phyloP scores from a whole-genome alignment of 768 basidiomycete species.

The Hygrophoropsis aurantiaca region DNA sequence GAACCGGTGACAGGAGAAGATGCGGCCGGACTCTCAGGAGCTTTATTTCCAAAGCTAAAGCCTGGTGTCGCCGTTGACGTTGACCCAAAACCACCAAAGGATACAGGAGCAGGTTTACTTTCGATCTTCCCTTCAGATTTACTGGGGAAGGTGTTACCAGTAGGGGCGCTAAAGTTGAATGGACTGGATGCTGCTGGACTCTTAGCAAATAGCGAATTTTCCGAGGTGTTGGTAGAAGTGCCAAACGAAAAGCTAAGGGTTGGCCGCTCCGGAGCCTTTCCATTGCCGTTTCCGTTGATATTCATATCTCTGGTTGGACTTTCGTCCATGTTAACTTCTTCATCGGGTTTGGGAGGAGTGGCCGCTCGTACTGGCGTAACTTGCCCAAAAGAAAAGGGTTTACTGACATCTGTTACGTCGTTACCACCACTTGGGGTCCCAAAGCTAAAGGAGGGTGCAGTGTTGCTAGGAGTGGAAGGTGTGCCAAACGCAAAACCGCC shows the following conservation, averaged over 20 bases:
- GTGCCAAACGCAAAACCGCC: conserved; percentile 45
- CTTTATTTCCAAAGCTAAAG: conserved; percentile 50
- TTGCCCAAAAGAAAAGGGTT: conserved; percentile 56
- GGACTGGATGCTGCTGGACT: conserved; percentile 29
- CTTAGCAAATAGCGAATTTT: conserved; percentile 35
- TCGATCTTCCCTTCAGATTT: conserved; percentile 45
- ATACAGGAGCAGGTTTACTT: conserved; percentile 37
- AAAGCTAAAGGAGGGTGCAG: conserved; percentile 46
- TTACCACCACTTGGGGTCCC: conserved; percentile 36
- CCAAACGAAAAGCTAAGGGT: conserved; percentile 51
- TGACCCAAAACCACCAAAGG: conserved; percentile 51
- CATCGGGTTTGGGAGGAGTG: conserved; percentile 66
- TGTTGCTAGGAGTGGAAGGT: conserved; percentile 31
- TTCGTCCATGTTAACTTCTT: conserved; percentile 80
- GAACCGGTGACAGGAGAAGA: conserved; percentile 40
- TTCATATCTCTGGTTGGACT: conserved; percentile 70
- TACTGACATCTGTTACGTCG: conserved; percentile 42
- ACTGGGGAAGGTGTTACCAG: conserved; percentile 47
- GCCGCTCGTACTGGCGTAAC: conserved; percentile 45
- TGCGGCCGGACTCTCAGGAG: conserved; percentile 36
- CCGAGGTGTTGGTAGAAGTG: conserved; percentile 29
- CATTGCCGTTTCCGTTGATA: conserved; percentile 30
- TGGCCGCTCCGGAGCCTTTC: conserved; percentile 39
- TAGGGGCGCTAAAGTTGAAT: conserved; percentile 34
- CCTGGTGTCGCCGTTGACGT: conserved; percentile 33